A percentile compares a stretch with the other conserved stretches of the same genome.
phyloP scores from a whole-genome alignment of 768 basidiomycete species.

The Lentinula sp. region DNA sequence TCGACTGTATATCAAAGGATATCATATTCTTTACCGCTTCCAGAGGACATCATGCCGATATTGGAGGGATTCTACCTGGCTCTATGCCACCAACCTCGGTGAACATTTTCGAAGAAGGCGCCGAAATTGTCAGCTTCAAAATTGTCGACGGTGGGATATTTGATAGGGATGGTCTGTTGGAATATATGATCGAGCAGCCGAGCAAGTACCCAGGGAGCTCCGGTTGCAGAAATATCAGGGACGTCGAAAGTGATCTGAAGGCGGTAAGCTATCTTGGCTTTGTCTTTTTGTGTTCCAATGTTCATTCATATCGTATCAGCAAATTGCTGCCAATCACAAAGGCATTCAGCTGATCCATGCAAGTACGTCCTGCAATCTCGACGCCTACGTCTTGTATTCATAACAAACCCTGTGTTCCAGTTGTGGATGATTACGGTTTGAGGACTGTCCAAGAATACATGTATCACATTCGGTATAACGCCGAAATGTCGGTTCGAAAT shows the following conservation, averaged over 20 bases:
- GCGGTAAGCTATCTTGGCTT: conserved; percentile 46
- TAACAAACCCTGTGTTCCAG: conserved; percentile 25
- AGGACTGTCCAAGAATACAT: conserved; percentile 90
- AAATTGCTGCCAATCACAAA: conserved; percentile 93
- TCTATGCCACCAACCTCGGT: conserved; percentile 95
- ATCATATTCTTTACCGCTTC: conserved; percentile 94
- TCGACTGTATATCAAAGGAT: conserved; percentile 53
- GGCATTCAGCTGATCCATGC: conserved; percentile 81
- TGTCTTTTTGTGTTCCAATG: conserved; percentile 6
- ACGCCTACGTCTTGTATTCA: not conserved
- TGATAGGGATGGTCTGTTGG: conserved; percentile 64
- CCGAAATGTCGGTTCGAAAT: conserved; percentile 80
- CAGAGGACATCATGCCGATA: conserved; percentile 91
- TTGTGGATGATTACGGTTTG: conserved; percentile 83
- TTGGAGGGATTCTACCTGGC: conserved; percentile 87
- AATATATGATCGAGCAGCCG: conserved; percentile 80
- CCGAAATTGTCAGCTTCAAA: conserved; percentile 87
- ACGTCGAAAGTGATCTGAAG: conserved; percentile 89
- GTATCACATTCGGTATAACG: conserved; percentile 85
- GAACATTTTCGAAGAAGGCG: conserved; percentile 91
- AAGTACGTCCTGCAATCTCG: conserved; percentile 36
- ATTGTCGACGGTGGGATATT: conserved; percentile 81
- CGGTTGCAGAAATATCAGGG: conserved; percentile 80
- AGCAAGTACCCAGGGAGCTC: conserved; percentile 79
- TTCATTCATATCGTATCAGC: conserved; percentile 34